Conservation (phyloP, 495 filamentous ascomycete genomes). For the Penicillium chermesinum region DNA sequence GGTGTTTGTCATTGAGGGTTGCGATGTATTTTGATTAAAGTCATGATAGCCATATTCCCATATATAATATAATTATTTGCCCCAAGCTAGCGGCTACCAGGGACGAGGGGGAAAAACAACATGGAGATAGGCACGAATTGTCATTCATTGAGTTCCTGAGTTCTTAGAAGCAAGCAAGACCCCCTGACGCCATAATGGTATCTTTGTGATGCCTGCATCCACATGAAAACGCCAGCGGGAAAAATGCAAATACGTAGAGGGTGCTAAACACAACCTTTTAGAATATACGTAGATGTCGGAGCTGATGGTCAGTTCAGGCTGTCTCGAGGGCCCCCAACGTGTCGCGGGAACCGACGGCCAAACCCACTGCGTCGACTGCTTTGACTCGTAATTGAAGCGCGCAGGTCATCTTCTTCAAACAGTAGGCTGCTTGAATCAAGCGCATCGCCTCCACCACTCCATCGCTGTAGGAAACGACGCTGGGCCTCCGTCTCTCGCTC, state of each 20-base stretch:
- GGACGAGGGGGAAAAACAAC: no score
- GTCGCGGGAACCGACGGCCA: constrained; percentile 32
- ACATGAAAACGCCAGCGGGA: neutral
- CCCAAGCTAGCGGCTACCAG: no score
- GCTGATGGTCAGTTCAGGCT: constrained; percentile 28
- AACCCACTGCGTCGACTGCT: constrained; percentile 35
- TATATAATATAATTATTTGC: no score
- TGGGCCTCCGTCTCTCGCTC: constrained; percentile 39
- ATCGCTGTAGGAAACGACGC: constrained; percentile 40
- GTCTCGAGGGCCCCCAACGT: constrained; percentile 37
- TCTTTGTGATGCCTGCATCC: no score
- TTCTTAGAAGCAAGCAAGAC: no score
- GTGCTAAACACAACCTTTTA: neutral
- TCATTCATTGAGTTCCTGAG: no score
- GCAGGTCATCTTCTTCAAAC: constrained; percentile 39
- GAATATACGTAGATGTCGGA: neutral
- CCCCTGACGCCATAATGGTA: no score
- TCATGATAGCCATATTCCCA: no score
- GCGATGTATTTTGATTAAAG: neutral
- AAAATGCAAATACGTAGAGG: neutral
- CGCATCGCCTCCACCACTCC: constrained; percentile 43
- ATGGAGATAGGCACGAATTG: no score
- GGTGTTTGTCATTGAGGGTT: neutral
- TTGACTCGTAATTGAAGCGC: constrained; percentile 40
- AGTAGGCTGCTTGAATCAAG: constrained; percentile 40